Evolutionary conservation across 371 early-diverging fungal genomes (phyloP), one percentile per base, ranked within the genome.

Genomic region (Mucor sp.): DNA sequence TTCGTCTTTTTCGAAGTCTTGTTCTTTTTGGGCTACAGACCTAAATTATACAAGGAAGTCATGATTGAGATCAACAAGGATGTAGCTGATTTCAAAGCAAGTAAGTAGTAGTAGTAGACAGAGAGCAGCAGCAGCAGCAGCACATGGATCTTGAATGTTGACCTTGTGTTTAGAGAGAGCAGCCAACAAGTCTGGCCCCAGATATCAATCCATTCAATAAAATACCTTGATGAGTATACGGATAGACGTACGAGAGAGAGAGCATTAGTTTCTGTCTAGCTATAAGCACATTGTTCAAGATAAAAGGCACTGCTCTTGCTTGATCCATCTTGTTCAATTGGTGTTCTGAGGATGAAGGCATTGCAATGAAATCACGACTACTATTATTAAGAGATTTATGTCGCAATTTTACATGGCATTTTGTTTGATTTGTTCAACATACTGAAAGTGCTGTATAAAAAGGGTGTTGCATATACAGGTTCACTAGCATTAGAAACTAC

Each of bases 1-100:
- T 98, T 98, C 80, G 96, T 97, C 5, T 95, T 89, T 66, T 83
- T 94, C 33, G 97, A 98, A 80, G 68, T 91, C n/a, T 74, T 98
- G 58, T 97, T 98, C 76, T 74, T 69, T 44, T 63, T 94, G 6
- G 96, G 97, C 11, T 97, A 95, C 78, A 89, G 93, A 27, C 93
- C 94, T 15, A 69, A 83, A 27, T 78, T 96, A 44, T 75, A 89
- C 68, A 72, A 82, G 65, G 88, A 90, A 60, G 75, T 95, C 28
- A 80, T 89, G 63, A 74, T 55, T 50, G 79, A 85, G 60, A 86
- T 94, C 27, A 81, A 85, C 43, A 79, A 79, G 44, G 89, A 89
- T 50, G 75, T 95, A 59, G 81, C 85, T n/a, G 89, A 77, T 41
- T 91, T 87, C 78, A 83, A 80, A 28, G 87, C 83, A 14, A 67